A percentile compares a stretch with the other conserved stretches of the same genome.
phyloP scores from a whole-genome alignment of 768 basidiomycete species.

The Tulasnella sp. region DNA sequence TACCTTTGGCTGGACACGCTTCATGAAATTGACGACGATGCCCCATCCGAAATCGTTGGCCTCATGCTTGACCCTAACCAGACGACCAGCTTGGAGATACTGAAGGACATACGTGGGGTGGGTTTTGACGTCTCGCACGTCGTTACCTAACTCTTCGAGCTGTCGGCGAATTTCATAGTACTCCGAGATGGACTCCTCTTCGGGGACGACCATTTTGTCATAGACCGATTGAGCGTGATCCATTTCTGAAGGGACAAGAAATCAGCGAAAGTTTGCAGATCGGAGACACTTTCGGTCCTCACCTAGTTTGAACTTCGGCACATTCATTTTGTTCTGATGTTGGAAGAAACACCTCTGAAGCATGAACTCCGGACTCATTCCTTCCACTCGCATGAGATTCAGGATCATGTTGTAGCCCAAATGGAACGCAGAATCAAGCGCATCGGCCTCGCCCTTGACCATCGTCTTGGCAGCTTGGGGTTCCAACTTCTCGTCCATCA shows the following conservation, averaged over 20 bases:
- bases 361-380: slow-evolving; percentile 97
- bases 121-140: slow-evolving; percentile 86
- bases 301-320: slow-evolving; percentile 80
- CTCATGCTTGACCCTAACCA: slow-evolving; percentile 83
- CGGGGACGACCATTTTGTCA: slow-evolving; percentile 57
- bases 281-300: slow-evolving; percentile 18
- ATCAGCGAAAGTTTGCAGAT: neutral
- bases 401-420: slow-evolving; percentile 98
- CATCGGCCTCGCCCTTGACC: slow-evolving; percentile 97
- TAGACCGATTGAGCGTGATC: slow-evolving; percentile 56
- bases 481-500: slow-evolving; percentile 98
- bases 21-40: slow-evolving; percentile 83
- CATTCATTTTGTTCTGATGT: slow-evolving; percentile 89
- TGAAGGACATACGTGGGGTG: slow-evolving; percentile 93
- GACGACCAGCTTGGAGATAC: slow-evolving; percentile 82
- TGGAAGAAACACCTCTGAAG: slow-evolving; percentile 96
- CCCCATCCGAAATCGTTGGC: slow-evolving; percentile 96
- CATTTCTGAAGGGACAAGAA: slow-evolving; percentile 44
- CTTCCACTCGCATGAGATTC: slow-evolving; percentile 97
- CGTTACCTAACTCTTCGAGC: slow-evolving; percentile 75
- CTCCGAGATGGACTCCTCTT: slow-evolving; percentile 72
- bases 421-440: slow-evolving; percentile 96
- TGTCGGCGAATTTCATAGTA: slow-evolving; percentile 93
- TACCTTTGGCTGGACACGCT: slow-evolving; percentile 64
- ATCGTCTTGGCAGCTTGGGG: slow-evolving; percentile 84